phyloP scores from a whole-genome alignment of 768 basidiomycete genomes.

The Coprinopsis marcescibilis region DNA sequence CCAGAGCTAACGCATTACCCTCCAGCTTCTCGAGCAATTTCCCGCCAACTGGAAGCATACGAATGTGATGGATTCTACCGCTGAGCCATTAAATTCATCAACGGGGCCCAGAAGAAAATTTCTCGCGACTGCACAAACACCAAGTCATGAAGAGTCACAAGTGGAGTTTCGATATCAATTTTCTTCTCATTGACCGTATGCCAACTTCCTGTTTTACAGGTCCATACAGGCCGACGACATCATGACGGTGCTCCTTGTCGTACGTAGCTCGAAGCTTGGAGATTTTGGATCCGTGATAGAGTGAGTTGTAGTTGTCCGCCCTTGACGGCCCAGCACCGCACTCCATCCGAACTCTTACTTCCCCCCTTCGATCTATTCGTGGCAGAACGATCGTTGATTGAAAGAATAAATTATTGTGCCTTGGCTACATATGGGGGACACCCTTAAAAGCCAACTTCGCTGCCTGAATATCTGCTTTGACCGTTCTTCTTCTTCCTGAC shows the following conservation, averaged over 20 bases:
- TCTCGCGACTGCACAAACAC: too few relatives aligned
- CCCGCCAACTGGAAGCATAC: not conserved
- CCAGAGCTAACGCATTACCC: not conserved
- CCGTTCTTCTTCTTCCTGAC: not conserved
- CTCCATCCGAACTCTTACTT: conserved; percentile 1
- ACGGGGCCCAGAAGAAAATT: not conserved
- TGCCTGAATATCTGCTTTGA: not conserved
- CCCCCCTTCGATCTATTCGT: not conserved
- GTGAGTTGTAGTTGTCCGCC: conserved; percentile 11
- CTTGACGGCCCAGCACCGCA: conserved; percentile 14
- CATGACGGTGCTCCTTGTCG: conserved; percentile 1
- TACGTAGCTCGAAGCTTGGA: not conserved
- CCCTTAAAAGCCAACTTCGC: not conserved
- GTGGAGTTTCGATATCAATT: too few relatives aligned
- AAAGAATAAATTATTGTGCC: not conserved
- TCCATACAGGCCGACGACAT: too few relatives aligned
- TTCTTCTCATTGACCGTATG: too few relatives aligned
- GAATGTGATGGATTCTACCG: not conserved
- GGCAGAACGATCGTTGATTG: not conserved
- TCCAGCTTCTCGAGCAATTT: not conserved
- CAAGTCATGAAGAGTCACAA: too few relatives aligned
- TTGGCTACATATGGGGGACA: not conserved
- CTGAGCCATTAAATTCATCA: not conserved
- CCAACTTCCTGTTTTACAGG: too few relatives aligned
- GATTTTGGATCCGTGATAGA: conserved; percentile 10